A percentile compares a stretch with the other conserved stretches of the same genome.
Conservation (phyloP, 2,329 filamentous ascomycete genomes). For the Diplodia mutila region DNA sequence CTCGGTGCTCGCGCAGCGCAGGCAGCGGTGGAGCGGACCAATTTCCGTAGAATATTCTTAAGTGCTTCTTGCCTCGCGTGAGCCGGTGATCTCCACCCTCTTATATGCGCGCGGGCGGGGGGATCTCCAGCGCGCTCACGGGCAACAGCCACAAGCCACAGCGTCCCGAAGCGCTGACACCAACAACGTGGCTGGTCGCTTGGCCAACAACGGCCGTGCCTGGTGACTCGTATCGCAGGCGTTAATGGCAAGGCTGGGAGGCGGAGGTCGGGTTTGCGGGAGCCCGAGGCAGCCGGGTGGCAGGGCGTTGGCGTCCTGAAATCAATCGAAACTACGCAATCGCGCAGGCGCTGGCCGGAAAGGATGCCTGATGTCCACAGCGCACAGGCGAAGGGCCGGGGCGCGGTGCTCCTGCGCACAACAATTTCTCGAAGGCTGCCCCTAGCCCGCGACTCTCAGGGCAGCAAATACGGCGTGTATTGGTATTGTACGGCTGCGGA, state of each 20-base stretch:
- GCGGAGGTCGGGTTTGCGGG: not conserved
- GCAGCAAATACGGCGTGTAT: not conserved
- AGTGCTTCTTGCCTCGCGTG: not conserved
- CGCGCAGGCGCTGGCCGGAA: constrained; percentile 11
- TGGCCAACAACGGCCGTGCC: constrained; percentile 10
- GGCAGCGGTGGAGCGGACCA: not conserved
- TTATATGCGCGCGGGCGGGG: not conserved
- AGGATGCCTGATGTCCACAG: constrained; percentile 1
- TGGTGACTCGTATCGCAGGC: not conserved
- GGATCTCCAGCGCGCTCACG: constrained; percentile 1
- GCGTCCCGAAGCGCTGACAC: not conserved
- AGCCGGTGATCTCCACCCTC: constrained; percentile 7
- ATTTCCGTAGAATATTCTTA: constrained; percentile 18
- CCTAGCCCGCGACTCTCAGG: not conserved
- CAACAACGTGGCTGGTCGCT: not conserved
- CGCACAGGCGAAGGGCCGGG: constrained; percentile 7
- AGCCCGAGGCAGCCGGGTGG: not conserved
- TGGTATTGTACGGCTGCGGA: constrained; percentile 3
- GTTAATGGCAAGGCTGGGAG: constrained; percentile 12
- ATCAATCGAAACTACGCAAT: constrained; percentile 25
- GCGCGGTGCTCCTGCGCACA: constrained; percentile 18
- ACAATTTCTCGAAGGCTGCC: constrained; percentile 14
- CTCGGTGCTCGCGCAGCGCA: not conserved
- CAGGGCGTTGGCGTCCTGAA: constrained; percentile 12
- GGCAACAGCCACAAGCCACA: not conserved